Evolutionary conservation across 768 basidiomycete species (phyloP).

Genomic region (Tricholoma saponaceum): DNA sequence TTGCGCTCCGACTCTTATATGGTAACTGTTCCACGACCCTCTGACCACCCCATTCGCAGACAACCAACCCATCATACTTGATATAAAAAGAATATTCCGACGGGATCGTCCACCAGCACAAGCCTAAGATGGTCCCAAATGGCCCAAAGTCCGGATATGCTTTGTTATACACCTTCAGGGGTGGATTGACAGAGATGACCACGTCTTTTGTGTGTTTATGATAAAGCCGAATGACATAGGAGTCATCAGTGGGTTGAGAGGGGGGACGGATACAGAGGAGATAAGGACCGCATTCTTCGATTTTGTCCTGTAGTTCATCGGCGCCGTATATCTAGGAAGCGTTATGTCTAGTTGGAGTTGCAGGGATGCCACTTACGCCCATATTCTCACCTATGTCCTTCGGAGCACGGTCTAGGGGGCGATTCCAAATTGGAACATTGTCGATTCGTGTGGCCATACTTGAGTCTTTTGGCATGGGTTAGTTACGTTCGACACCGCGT

Average conservation of each 20-base stretch:
- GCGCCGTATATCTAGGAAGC: conserved; percentile 1
- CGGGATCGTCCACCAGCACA: not conserved
- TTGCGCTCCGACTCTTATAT: conserved; percentile 1
- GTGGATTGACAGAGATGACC: not conserved
- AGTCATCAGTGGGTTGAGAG: not conserved
- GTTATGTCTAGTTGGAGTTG: conserved; percentile 1
- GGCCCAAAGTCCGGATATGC: not conserved
- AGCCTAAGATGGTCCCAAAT: conserved; percentile 1
- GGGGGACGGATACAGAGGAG: conserved; percentile 1
- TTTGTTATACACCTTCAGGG: conserved; percentile 1
- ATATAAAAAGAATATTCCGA: conserved; percentile 1
- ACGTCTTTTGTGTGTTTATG: conserved; percentile 1
- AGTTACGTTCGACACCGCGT: not conserved
- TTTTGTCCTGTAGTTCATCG: conserved; percentile 1
- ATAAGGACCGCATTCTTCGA: conserved; percentile 1
- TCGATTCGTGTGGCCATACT: not conserved
- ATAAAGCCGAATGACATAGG: conserved; percentile 1
- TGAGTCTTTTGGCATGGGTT: conserved; percentile 1
- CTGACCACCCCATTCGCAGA: conserved; percentile 1
- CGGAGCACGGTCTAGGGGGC: not conserved
- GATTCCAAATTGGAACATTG: conserved; percentile 1
- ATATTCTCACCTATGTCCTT: conserved; percentile 1
- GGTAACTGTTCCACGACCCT: conserved; percentile 1
- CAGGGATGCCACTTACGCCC: not conserved
- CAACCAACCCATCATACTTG: not conserved